Evolutionary conservation across 108 stramenopile species (phyloP).

Genomic region (Cylindrotheca fusiformis): DNA sequence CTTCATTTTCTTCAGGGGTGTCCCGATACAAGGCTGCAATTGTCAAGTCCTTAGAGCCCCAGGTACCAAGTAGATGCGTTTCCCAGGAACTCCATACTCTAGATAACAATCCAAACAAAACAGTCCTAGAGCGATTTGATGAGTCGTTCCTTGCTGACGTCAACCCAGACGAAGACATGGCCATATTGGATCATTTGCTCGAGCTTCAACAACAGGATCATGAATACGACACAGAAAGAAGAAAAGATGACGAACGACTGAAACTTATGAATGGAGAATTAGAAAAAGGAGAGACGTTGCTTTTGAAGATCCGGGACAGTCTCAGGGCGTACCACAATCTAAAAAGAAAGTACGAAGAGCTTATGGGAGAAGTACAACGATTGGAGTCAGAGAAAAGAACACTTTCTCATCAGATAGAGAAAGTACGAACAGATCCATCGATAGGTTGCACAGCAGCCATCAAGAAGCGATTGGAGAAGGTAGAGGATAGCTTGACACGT

Average conservation of each 20-base stretch:
- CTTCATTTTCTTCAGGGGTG: neutral
- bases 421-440: constrained; percentile 64
- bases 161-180: constrained; percentile 85
- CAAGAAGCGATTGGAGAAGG: constrained; percentile 67
- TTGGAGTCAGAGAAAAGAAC: constrained; percentile 73
- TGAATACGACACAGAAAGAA: constrained; percentile 51
- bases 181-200: constrained; percentile 77
- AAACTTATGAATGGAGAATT: constrained; percentile 72
- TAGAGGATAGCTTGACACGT: constrained; percentile 64
- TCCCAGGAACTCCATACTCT: neutral
- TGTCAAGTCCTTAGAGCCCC: too few species aligned
- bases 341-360: constrained; percentile 73
- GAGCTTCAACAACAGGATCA: constrained; percentile 78
- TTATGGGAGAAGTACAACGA: constrained; percentile 74
- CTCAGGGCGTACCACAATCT: constrained; percentile 77
- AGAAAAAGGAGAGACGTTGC: constrained; percentile 61
- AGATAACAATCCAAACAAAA: neutral
- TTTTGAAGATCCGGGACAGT: constrained; percentile 73
- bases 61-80: too few species aligned
- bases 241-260: constrained; percentile 61
- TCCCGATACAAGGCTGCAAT: neutral
- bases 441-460: constrained; percentile 71
- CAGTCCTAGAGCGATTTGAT: constrained; percentile 27
- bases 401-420: constrained; percentile 68
- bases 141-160: constrained; percentile 52